Evolutionary conservation across 176 grass and related monocot species (phyloP).

Genomic region (Leersia perrieri): DNA sequence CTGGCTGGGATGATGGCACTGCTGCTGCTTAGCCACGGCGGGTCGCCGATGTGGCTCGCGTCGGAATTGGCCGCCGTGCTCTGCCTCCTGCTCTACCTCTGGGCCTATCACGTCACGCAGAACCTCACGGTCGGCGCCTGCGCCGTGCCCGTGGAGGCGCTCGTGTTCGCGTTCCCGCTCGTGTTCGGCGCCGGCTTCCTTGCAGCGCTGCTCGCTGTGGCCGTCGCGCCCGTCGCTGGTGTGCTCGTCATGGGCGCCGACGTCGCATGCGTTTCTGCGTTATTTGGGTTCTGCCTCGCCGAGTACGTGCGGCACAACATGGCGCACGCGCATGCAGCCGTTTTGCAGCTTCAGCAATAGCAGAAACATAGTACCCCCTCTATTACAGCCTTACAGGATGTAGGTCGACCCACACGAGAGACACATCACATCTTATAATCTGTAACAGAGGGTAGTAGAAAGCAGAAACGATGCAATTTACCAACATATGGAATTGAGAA

Average conservation of each 20-base stretch:
- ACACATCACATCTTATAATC: too few species aligned
- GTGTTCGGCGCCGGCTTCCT: not conserved
- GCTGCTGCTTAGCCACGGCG: not conserved
- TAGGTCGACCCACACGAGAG: too few species aligned
- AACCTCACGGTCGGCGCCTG: not conserved
- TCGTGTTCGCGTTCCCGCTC: constrained; percentile 12
- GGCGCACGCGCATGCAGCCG: not conserved
- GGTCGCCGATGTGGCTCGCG: not conserved
- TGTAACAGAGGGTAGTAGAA: too few species aligned
- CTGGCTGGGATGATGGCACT: not conserved
- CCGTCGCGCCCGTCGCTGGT: not conserved
- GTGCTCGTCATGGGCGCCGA: constrained; percentile 18
- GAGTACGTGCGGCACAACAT: not conserved
- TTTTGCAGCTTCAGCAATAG: not conserved
- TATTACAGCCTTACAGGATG: too few species aligned
- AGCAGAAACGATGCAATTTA: not conserved
- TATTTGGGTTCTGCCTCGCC: constrained; percentile 5
- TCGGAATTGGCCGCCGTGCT: not conserved
- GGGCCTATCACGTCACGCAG: not conserved
- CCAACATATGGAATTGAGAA: too few species aligned
- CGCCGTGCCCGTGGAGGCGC: not conserved
- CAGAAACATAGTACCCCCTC: not conserved
- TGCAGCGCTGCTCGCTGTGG: not conserved
- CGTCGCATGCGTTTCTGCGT: not conserved
- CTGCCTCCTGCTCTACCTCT: constrained; percentile 8